Base-by-base conservation (phyloP, 805 yeast species). In the Pichia kluyveri region DNA sequence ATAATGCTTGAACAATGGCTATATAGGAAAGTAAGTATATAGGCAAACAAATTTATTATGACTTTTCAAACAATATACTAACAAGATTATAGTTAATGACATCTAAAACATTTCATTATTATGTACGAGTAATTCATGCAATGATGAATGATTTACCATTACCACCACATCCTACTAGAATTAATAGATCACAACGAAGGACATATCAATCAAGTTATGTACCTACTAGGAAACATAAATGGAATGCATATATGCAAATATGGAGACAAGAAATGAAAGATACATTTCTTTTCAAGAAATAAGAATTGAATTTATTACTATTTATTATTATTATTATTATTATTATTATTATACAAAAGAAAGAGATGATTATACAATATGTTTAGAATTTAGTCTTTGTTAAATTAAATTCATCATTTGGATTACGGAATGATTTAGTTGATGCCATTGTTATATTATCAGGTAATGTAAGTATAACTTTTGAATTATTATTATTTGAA, bases 391-490 rank as follows among this genome's bases (percentile, higher is more conserved):
- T 42, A 5, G 48, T 57, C 41, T 65, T 58, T 5, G 66, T 65
- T 18, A 63, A 57, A 23, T 51, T 57, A 44, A 61, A 59, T 46
- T 55, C 60, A n/a, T 55, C 56, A 8, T 51, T 50, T 5, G 90
- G 85, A 50, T 69, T 70, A 50, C 72, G 72, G 67, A 88, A 79
- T 3, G 78, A 75, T 47, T 69, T 71, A 56, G 76, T 78, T 48
- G 76, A 76, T 7, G 81, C 81, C 77, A 86, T 72, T 2, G 83
- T 79, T 32, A 88, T 89, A 58, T 87, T 91, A 60, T 87, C 80
- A 48, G 80, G 80, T 54, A 83, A 68, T 2, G 95, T 86, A 44
- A 87, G 73, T 50, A 86, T 77, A 45, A 88, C 83, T 45, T 82
- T 79, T 56, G 77, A 73, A 54, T 80, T 82, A 18, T 86, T 75